phyloP scores from a whole-genome alignment of 1,139 yeast genomes.

The Saccharomyces hybrid region DNA sequence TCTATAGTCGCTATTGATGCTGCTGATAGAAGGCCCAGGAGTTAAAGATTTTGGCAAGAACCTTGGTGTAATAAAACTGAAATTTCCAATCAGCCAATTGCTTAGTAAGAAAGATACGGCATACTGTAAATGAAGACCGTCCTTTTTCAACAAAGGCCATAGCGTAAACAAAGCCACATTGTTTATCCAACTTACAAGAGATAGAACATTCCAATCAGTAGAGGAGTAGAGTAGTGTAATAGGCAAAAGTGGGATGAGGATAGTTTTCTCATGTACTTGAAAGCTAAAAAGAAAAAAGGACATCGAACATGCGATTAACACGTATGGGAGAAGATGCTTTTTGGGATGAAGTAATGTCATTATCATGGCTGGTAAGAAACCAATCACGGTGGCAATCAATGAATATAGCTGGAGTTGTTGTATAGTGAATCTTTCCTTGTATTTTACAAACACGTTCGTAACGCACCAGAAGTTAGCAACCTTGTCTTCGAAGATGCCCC shows the following conservation, averaged over 20 bases:
- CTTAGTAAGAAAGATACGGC: constrained; percentile 51
- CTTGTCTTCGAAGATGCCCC: constrained; percentile 97
- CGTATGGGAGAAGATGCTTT: constrained; percentile 53
- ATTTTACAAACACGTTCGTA: constrained; percentile 66
- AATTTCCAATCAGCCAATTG: constrained; percentile 78
- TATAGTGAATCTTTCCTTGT: constrained; percentile 48
- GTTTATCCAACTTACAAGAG: constrained; percentile 79
- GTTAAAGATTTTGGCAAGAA: constrained; percentile 37
- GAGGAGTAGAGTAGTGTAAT: constrained; percentile 58
- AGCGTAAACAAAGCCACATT: constrained; percentile 78
- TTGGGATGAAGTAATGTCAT: constrained; percentile 46
- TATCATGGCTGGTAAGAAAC: constrained; percentile 60
- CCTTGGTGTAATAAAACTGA: constrained; percentile 37
- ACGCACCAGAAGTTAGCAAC: constrained; percentile 98
- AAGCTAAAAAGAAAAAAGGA: constrained; percentile 85
- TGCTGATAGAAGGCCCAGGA: constrained; percentile 37
- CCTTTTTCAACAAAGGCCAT: constrained; percentile 79
- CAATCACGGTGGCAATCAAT: constrained; percentile 51
- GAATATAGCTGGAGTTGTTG: constrained; percentile 57
- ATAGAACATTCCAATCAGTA: constrained; percentile 50
- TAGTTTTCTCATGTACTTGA: constrained; percentile 93
- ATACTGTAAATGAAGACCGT: constrained; percentile 67
- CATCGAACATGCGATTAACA: constrained; percentile 76
- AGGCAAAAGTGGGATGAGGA: constrained; percentile 81
- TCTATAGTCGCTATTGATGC: constrained; percentile 27